Conservation (phyloP, 1,284 basidiomycete genomes). For the Phellinidium pouzarii region DNA sequence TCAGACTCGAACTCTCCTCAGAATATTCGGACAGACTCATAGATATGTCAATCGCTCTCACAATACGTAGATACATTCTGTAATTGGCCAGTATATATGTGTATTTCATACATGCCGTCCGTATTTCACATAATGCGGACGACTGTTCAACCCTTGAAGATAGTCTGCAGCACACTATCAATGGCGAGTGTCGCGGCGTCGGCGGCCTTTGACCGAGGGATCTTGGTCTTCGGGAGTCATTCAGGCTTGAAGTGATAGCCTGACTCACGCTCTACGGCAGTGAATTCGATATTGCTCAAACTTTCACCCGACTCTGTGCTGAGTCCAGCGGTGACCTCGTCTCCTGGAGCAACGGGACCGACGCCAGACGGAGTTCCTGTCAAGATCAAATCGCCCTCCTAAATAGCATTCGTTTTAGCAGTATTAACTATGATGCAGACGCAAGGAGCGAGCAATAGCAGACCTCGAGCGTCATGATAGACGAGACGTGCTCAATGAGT, state of each 20-base stretch:
- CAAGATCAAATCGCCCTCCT: conserved; percentile 86
- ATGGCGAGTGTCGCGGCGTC: conserved; percentile 11
- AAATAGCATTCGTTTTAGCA: conserved; percentile 7
- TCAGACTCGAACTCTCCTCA: conserved; percentile 10
- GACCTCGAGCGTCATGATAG: conserved; percentile 93
- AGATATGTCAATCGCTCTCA: not conserved
- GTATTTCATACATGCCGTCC: not conserved
- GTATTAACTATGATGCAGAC: not conserved
- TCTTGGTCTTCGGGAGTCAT: conserved; percentile 10
- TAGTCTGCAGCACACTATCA: conserved; percentile 7
- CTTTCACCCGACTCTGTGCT: conserved; percentile 48
- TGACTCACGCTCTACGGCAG: conserved; percentile 58
- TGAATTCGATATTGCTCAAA: conserved; percentile 60
- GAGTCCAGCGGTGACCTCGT: conserved; percentile 75
- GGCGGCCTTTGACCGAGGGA: conserved; percentile 1
- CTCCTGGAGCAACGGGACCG: conserved; percentile 70
- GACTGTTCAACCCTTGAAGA: conserved; percentile 12
- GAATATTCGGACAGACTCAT: conserved; percentile 14
- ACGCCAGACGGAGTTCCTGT: conserved; percentile 93
- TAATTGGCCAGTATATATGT: not conserved
- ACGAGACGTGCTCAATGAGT: conserved; percentile 88
- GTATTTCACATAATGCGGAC: too few relatives aligned
- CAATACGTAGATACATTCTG: conserved; percentile 1
- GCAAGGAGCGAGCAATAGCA: conserved; percentile 26
- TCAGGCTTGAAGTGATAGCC: conserved; percentile 54